Base-by-base conservation (phyloP, 345 rosid genomes). In the Passiflora organensis region DNA sequence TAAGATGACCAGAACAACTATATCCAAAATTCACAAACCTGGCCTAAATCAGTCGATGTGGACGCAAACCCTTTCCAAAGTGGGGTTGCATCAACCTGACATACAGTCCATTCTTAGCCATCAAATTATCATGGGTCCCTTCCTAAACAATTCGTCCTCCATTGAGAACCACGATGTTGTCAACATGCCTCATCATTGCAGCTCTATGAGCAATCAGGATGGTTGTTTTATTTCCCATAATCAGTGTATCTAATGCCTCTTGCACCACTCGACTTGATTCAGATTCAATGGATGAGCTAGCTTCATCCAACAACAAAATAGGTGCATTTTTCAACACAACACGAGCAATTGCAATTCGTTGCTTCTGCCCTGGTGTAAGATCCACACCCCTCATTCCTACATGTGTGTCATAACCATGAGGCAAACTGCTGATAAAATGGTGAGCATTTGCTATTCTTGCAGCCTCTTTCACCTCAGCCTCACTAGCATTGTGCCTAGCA, bases 341-440 rank as follows among this genome's bases (percentile, higher is more conserved):
- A 24, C 97, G 77, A 28, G 97, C 96, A 56, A 93, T 93, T 15
- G 91, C 96, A 42, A 93, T 85, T 70, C 99, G 83, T 76, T 93
- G 99, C 71, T 93, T 93, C 74, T 93, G 99, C 59, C 99, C 99
- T 1, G 96, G 99, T 28, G 99, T 89, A 62, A 89, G 75, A 59
- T 94, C 99, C 63, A 94, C 91, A 36, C 95, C 99, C 78, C 99
- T 85, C 97, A 94, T 94, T 48, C 99, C 99, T 34, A 93, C 91
- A 61, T 89, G 95, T 0, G 97, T 93, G 77, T 93, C 99, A 44
- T 93, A 93, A 53, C 99, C 99, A 56, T 89, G 96, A 61, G 99
- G 89, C 65, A 89, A 80, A 61, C 91, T 93, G 77, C 99, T 93
- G 69, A 93, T 93, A 68, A 89, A 93, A 78, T 89, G 99, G 72